Base-by-base conservation (phyloP, 169 alveolate genomes). In the Perkinsus marinus region DNA sequence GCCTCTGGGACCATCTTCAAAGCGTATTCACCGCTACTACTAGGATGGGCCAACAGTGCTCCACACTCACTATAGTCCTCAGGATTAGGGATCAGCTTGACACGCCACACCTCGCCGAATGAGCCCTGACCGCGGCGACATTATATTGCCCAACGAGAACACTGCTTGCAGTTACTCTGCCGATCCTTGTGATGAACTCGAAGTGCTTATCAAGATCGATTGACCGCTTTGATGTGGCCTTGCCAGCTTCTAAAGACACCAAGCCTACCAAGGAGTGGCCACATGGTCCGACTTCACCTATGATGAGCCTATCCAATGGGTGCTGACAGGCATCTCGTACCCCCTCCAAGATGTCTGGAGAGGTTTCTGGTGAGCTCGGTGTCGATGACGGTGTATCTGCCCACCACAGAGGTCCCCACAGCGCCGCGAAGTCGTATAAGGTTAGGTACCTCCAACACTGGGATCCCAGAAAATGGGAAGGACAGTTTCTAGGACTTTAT, bases 21-120 rank as follows among this genome's bases (percentile, higher is more conserved):
- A 19, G 93, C 93, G 39, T 92, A 92, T 26, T 57, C 79, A 0
- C 79, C 79, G 22, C 37, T 57, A 30, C 37, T 7, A 57, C 79
- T 57, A 30, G 79, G 79, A 57, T 26, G 79, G 22, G 79, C 79
- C 79, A 57, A 30, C 79, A 57, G 79, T 30, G 79, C 79, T 26
- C 22, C 22, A 41, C 46, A 41, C 79, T 57, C 79, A 16, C 7
- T 26, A 19, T 13, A 16, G 30, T 26, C 79, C 22, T 57, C 79
- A 13, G 79, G 22, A n/a, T n/a, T n/a, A 13, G 79, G 37, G 3
- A 57, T 19, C 34, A 57, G 79, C 22, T 57, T 68, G 0, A 92
- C 94, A 0, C 90, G 36, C 94, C 94, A 92, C 30, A 92, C 94
- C 39, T 92, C 94, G 19, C 94, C 94, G 90, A 92, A 92, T 37